phyloP scores from a whole-genome alignment of 176 grass and related monocot species.

The Rhynchospora breviuscula region DNA sequence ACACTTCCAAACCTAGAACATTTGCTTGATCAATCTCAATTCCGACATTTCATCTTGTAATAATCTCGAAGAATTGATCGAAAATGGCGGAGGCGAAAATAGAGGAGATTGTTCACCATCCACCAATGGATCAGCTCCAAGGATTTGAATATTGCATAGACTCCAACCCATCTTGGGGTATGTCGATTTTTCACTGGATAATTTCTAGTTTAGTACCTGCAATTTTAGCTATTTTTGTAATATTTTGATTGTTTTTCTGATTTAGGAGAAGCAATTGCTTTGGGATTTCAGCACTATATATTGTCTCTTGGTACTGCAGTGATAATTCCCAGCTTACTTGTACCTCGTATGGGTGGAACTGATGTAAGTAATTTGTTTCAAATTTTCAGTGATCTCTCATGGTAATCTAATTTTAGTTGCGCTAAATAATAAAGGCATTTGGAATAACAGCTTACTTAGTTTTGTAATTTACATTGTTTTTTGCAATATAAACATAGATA shows the following conservation, averaged over 20 bases:
- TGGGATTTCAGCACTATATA: conserved; percentile 94
- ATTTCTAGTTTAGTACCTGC: conserved; percentile 13
- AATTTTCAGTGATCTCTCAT: neutral
- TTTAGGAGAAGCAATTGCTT: conserved; percentile 75
- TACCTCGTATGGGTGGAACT: conserved; percentile 83
- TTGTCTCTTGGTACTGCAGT: conserved; percentile 81
- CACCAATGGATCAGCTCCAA: conserved; percentile 95
- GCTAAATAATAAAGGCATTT: neutral
- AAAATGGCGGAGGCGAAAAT: conserved; percentile 61
- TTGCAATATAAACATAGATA: neutral
- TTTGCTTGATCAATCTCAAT: neutral
- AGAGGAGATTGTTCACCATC: conserved; percentile 72
- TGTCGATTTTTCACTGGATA: conserved; percentile 24
- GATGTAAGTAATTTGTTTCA: conserved; percentile 48
- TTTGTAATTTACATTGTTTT: neutral
- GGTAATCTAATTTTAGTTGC: neutral
- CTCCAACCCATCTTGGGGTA: conserved; percentile 97
- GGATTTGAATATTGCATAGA: conserved; percentile 96
- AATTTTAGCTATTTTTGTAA: conserved; percentile 1
- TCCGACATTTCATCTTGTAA: neutral
- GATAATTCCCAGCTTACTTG: conserved; percentile 79
- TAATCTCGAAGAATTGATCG: neutral
- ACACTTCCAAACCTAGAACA: neutral
- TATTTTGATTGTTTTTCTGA: neutral
- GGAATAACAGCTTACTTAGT: neutral